Evolutionary conservation across 2,329 filamentous ascomycete species (phyloP).

Genomic region (Aureobasidium sp.): DNA sequence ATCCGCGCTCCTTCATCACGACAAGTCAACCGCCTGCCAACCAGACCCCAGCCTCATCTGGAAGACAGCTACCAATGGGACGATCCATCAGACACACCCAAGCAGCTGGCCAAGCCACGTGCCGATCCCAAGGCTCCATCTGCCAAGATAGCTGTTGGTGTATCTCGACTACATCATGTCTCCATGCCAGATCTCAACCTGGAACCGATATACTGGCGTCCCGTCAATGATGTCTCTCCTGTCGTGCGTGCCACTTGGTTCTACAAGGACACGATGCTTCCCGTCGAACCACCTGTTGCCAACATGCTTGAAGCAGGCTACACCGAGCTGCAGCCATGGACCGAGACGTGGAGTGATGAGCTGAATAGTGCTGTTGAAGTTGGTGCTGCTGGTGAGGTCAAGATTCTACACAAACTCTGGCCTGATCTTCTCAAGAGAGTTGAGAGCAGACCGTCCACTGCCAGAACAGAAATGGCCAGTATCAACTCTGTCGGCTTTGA

Average conservation of each 20-base stretch:
- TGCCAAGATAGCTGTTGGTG: constrained; percentile 70
- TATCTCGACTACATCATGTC: constrained; percentile 85
- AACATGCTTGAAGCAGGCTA: constrained; percentile 94
- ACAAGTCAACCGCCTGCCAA: constrained; percentile 19
- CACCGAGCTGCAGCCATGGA: constrained; percentile 77
- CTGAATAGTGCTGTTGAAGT: constrained; percentile 84
- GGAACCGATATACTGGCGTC: constrained; percentile 97
- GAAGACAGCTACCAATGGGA: constrained; percentile 46
- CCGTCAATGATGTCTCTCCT: constrained; percentile 77
- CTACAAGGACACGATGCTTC: constrained; percentile 90
- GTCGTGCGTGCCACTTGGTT: constrained; percentile 93
- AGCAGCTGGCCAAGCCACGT: constrained; percentile 18
- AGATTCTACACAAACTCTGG: constrained; percentile 80
- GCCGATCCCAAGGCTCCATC: constrained; percentile 27
- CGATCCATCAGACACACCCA: constrained; percentile 28
- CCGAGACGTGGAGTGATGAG: constrained; percentile 87
- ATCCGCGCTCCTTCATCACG: constrained; percentile 40
- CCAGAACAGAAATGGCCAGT: constrained; percentile 21
- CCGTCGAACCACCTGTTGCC: constrained; percentile 75
- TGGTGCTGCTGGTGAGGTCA: constrained; percentile 82
- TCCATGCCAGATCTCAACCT: constrained; percentile 71
- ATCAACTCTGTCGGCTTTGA: constrained; percentile 18
- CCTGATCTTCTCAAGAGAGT: constrained; percentile 55
- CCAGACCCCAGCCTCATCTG: constrained; percentile 32
- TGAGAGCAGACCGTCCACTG: constrained; percentile 38